Evolutionary conservation across 148 eudicot species (phyloP), one percentile per base, ranked within the genome.

Genomic region (Rhododendron ovatum): DNA sequence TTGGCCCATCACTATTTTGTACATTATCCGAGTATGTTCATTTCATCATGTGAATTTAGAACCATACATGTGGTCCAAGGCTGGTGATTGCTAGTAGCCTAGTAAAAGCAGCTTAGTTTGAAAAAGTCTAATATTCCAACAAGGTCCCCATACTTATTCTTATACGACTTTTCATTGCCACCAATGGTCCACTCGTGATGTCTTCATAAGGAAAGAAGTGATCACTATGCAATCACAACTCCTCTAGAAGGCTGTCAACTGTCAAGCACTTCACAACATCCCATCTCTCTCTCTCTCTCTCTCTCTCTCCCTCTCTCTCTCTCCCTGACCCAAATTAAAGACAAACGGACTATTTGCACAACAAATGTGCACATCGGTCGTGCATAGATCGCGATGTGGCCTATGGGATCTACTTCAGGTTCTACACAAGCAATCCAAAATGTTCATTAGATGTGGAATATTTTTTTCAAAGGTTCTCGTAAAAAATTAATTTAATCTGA

Each of bases 401-500:
- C 45, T 41, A 41, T 41, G 45, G 7, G 45, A 41, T 7, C 7
- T 41, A 41, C 8, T 41, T 1, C 7, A 6, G 45, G 7, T 41
- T 1, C 0, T 7, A 41, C 7, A 41, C 7, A 5, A 41, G 45
- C 0, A 41, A 41, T 41, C 7, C 45, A 1, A 41, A 6, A 41
- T 41, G 7, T 5, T 41, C 6, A 41, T 41, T 6, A 41, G 45
- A 41, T 41, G 43, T 41, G 43, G 0, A 41, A 41, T 41, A 5
- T 41, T 5, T 1, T 1, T 41, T 41, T 41, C 6, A 41, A 5
- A 41, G 7, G 43, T 0, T 41, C 7, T 0, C 1, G 0, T 0
- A 41, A 41, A 41, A 41, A 41, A 41, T 41, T 5, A 41, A 7
- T 1, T 5, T 41, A 41, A 41, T 41, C 7, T 41, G 43, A 41